phyloP scores from a whole-genome alignment of 139 green algal species.

The Picochlorum sp. region DNA sequence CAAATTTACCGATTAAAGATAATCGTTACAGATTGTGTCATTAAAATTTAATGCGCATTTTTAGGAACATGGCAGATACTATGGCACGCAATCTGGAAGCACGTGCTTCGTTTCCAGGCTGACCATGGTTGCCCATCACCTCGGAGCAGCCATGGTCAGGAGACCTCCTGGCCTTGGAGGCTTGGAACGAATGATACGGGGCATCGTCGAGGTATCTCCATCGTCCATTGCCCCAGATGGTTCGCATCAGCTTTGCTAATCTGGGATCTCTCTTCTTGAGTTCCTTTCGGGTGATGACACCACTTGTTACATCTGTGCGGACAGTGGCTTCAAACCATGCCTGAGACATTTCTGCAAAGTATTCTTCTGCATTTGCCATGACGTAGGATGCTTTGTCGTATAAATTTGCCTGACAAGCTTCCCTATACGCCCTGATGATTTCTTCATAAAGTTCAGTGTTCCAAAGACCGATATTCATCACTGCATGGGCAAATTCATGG shows the following conservation, averaged over 20 bases:
- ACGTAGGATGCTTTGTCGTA: conserved; percentile 9
- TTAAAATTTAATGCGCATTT: no score
- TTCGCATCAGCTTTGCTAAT: conserved; percentile 40
- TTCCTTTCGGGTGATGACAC: conserved; percentile 52
- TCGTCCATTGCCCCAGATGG: conserved; percentile 36
- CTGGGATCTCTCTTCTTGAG: conserved; percentile 39
- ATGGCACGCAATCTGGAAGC: no score
- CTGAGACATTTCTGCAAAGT: conserved; percentile 65
- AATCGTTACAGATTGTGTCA: no score
- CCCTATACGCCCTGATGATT: conserved; percentile 10
- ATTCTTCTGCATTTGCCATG: conserved; percentile 61
- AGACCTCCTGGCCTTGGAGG: no score
- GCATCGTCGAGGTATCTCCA: conserved; percentile 49
- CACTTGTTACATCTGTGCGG: conserved; percentile 54
- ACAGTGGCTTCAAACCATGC: conserved; percentile 62
- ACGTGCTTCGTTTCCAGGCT: no score
- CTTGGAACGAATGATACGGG: background rate
- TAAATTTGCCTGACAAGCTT: background rate
- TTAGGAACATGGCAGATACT: no score
- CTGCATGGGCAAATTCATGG: conserved; percentile 50
- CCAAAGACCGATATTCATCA: background rate
- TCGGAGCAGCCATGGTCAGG: no score
- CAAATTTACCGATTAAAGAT: no score
- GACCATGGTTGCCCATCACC: no score
- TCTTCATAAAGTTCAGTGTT: background rate